phyloP scores from a whole-genome alignment of 2,329 filamentous ascomycete species.

The Didymella arachidicola region DNA sequence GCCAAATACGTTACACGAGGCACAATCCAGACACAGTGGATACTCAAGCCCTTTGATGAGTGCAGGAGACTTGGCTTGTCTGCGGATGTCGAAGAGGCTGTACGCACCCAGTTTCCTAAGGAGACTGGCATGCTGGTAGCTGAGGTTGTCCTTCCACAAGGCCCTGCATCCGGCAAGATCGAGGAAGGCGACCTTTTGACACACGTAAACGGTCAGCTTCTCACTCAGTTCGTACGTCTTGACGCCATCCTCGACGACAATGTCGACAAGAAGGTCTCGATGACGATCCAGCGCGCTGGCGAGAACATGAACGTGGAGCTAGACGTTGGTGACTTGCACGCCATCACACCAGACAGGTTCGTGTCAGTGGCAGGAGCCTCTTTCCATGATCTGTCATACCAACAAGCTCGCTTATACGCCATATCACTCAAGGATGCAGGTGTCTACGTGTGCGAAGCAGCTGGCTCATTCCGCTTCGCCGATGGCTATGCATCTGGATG shows the following conservation, averaged over 20 bases:
- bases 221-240: slow-evolving; percentile 90
- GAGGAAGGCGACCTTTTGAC: slow-evolving; percentile 94
- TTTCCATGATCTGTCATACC: slow-evolving; percentile 96
- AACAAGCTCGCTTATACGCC: slow-evolving; percentile 94
- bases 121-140: slow-evolving; percentile 98
- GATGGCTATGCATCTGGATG: slow-evolving; percentile 91
- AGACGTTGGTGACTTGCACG: slow-evolving; percentile 86
- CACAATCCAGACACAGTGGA: slow-evolving; percentile 97
- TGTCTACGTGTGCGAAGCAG: slow-evolving; percentile 93
- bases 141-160: slow-evolving; percentile 91
- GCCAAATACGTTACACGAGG: slow-evolving; percentile 81
- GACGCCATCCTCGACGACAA: slow-evolving; percentile 91
- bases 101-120: slow-evolving; percentile 83
- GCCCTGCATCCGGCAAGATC: slow-evolving; percentile 84
- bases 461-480: slow-evolving; percentile 89
- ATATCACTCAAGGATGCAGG: slow-evolving; percentile 80
- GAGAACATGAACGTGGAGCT: slow-evolving; percentile 86
- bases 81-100: slow-evolving; percentile 83
- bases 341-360: slow-evolving; percentile 94
- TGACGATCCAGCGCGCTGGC: slow-evolving; percentile 88
- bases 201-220: slow-evolving; percentile 89
- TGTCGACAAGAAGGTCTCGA: slow-evolving; percentile 77
- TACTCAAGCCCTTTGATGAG: slow-evolving; percentile 97
- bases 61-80: slow-evolving; percentile 87
- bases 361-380: slow-evolving; percentile 92